These are phyloP conservation scores for Termitomyces sp. DNA, from an alignment of 1,284 basidiomycete species.

Conservation along the genomic window DNA sequence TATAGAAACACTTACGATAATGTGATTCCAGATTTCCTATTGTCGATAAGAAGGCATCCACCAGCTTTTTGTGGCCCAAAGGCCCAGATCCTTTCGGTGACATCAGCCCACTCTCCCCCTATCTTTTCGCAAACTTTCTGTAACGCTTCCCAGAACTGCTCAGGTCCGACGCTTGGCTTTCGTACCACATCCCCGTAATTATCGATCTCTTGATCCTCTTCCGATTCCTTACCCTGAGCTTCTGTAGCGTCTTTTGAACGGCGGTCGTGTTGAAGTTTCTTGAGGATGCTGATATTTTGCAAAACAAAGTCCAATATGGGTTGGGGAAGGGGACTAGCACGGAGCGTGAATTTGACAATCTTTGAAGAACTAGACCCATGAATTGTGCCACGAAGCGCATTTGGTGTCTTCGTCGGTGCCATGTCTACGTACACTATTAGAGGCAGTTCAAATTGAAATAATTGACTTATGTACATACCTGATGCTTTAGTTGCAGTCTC, in stretches of 20 bases:
- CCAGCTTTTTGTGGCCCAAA: slow-evolving; percentile 90
- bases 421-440: slow-evolving; percentile 58
- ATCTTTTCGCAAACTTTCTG: slow-evolving; percentile 60
- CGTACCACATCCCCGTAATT: slow-evolving; percentile 54
- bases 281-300: slow-evolving; percentile 62
- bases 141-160: slow-evolving; percentile 80
- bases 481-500: slow-evolving; percentile 85
- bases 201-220: slow-evolving; percentile 35
- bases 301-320: slow-evolving; percentile 58
- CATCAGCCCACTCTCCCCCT: slow-evolving; percentile 78
- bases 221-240: slow-evolving; percentile 26
- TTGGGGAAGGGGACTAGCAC: slow-evolving; percentile 75
- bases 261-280: slow-evolving; percentile 48
- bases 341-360: slow-evolving; percentile 79
- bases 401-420: slow-evolving; percentile 76
- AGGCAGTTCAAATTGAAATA: not conserved
- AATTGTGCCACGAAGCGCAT: slow-evolving; percentile 76
- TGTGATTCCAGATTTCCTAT: slow-evolving; percentile 39
- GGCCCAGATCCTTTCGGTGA: slow-evolving; percentile 79
- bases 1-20: slow-evolving; percentile 47
- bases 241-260: slow-evolving; percentile 28
- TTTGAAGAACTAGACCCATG: slow-evolving; percentile 66
- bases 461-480: slow-evolving; percentile 44
- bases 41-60: slow-evolving; percentile 83
- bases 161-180: slow-evolving; percentile 61